Evolutionary conservation across 225 moss, liverwort and hornwort genomes (phyloP), one percentile per base, ranked within the genome.

Genomic region (Rhytidiadelphus loreus): DNA sequence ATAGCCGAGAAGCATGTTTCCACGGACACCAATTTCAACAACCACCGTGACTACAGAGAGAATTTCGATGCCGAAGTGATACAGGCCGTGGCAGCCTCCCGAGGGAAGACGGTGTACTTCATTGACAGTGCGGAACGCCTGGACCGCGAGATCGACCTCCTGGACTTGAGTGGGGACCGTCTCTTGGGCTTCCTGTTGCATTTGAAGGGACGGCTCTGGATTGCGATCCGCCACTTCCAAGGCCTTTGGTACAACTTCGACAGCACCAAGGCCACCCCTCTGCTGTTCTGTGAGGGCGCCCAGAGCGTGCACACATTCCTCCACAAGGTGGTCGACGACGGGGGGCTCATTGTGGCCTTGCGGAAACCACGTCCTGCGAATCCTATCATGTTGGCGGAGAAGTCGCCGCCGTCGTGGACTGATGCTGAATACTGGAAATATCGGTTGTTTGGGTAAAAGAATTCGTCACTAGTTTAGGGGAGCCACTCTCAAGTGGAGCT

Each of bases 231-330:
- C 55, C 82, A 25, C 46, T 59, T 29, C 56, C 82, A 68, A 50
- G 93, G 87, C 74, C 85, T 90, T 7, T 90, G 92, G 92, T 90
- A 90, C 87, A 83, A 93, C 90, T 89, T 93, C 28, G 90, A 93
- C 52, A 92, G 93, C 65, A 93, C 90, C 33, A 89, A 90, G 64
- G 83, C 66, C 52, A 79, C 89, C 62, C 90, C 90, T 8, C 83
- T 92, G 85, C 80, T 93, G 57, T 89, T 92, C 63, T 92, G 92
- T 60, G 86, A 93, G 19, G 90, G 90, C 50, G 86, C 88, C 37
- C 44, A 69, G 33, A 80, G 83, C 76, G 79, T 93, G 85, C 87
- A 85, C 66, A 73, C 43, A 79, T 90, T 88, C 80, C 87, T 90
- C 28, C 79, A 84, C 73, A 85, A 88, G 82, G 89, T 90, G 46